Evolutionary conservation across 2,329 filamentous ascomycete genomes (phyloP).

Genomic region (Pseudogymnoascus pannorum): DNA sequence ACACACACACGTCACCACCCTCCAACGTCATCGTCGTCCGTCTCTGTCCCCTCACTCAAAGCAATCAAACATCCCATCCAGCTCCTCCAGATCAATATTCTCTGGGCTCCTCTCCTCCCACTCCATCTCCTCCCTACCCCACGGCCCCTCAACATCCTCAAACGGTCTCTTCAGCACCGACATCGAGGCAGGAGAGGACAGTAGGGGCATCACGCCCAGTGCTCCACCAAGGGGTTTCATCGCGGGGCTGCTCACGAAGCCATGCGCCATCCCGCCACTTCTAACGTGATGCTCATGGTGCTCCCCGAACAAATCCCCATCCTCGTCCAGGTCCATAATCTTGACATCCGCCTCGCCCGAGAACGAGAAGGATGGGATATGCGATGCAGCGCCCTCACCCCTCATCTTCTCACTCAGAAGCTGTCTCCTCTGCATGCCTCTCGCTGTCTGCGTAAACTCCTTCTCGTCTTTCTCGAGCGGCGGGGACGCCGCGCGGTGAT

Average conservation of each 20-base stretch:
- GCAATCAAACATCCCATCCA: constrained; percentile 77
- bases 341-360: constrained; percentile 22
- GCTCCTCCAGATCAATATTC: constrained; percentile 84
- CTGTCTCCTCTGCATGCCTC: constrained; percentile 62
- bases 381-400: constrained; percentile 31
- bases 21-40: too few relatives aligned
- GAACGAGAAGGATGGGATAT: constrained; percentile 13
- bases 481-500: constrained; percentile 70
- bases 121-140: constrained; percentile 40
- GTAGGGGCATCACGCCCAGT: constrained; percentile 37
- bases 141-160: constrained; percentile 29
- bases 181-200: constrained; percentile 29
- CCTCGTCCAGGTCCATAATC: constrained; percentile 24
- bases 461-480: constrained; percentile 90
- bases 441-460: constrained; percentile 93
- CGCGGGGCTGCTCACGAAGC: constrained; percentile 47
- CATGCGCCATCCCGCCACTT: constrained; percentile 5
- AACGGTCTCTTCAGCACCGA: constrained; percentile 41
- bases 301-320: constrained; percentile 26
- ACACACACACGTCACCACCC: not conserved
- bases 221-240: constrained; percentile 44
- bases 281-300: constrained; percentile 24
- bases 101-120: constrained; percentile 67
- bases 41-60: constrained; percentile 35
- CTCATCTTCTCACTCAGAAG: constrained; percentile 50